Evolutionary conservation across 2,329 filamentous ascomycete species (phyloP), one percentile per base, ranked within the genome.

Genomic region (Dothistroma septosporum): DNA sequence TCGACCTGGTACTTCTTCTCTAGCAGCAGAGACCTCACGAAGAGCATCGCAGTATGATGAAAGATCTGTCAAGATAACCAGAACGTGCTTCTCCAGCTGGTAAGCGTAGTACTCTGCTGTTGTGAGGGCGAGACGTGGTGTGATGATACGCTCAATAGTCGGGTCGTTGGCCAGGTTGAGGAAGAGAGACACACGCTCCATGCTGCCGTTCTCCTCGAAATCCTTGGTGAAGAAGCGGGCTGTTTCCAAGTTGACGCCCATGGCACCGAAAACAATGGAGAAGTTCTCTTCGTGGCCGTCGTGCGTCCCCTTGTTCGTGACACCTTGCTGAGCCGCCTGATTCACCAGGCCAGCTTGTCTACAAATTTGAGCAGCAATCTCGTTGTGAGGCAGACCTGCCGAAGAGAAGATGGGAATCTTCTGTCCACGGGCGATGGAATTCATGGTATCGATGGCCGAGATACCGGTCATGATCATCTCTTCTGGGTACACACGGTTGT

Each of bases 401-500:
- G 94, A 92, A 28, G 94, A 99, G 86, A 99, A 99, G 73, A 99
- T 99, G 70, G 95, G 94, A 68, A 99, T 99, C 85, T 99, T 99
- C 78, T 99, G 94, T 65, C 94, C 94, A 85, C 94, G 92, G 67
- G 95, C 94, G 77, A 97, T 96, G 55, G 81, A 83, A 76, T 83
- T 84, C 93, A 97, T 97, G 64, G 92, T 96, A 76, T 97, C 93
- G 73, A 99, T 97, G 74, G 94, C 92, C 64, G 93, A 97, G 77
- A 99, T 99, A 87, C 94, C 94, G 53, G 94, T 99, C 37, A 93
- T 94, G 73, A 99, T 97, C 93, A 99, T 99, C 80, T 99, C 95
- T 82, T 99, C 94, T 73, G 94, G 94, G 76, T 99, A 99, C 69
- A 96, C 93, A 82, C 94, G 87, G 63, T 92, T 93, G 82, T 94